phyloP scores from a whole-genome alignment of 495 filamentous ascomycete species.

The Penicillium alfredii region DNA sequence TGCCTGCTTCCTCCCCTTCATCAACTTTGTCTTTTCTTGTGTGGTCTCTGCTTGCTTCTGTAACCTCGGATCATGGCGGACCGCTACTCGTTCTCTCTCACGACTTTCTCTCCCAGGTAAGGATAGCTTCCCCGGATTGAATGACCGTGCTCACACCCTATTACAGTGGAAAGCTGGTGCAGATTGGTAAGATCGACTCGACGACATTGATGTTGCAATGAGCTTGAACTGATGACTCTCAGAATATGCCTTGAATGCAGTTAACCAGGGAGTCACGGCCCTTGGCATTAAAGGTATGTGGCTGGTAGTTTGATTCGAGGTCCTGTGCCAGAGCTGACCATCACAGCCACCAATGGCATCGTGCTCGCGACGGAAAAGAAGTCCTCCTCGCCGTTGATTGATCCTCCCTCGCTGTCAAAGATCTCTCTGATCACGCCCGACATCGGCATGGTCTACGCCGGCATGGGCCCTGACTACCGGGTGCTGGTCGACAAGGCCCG shows the following conservation, averaged over 20 bases:
- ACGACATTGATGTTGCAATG: background rate
- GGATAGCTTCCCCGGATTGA: slow-evolving; percentile 21
- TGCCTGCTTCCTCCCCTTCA: slow-evolving; percentile 19
- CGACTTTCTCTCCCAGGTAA: slow-evolving; percentile 99
- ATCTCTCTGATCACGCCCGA: slow-evolving; percentile 96
- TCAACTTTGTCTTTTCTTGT: no score
- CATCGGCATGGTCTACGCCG: slow-evolving; percentile 99
- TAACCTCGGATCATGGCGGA: slow-evolving; percentile 70
- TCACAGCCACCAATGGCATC: slow-evolving; percentile 89
- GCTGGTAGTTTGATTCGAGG: no score
- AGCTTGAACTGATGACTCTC: slow-evolving; percentile 11
- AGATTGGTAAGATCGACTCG: slow-evolving; percentile 47
- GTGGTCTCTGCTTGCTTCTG: no score
- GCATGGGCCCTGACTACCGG: slow-evolving; percentile 98
- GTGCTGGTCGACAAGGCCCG: slow-evolving; percentile 95
- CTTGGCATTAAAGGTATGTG: slow-evolving; percentile 92
- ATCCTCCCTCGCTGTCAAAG: slow-evolving; percentile 90
- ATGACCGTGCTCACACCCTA: slow-evolving; percentile 17
- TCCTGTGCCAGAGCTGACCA: background rate
- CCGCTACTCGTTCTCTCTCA: slow-evolving; percentile 98
- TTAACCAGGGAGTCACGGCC: slow-evolving; percentile 98
- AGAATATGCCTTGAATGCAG: slow-evolving; percentile 99
- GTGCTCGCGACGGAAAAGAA: slow-evolving; percentile 99
- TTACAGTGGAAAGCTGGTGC: slow-evolving; percentile 82
- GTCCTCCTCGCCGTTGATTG: slow-evolving; percentile 91